A percentile compares a stretch with the other conserved stretches of the same genome.
Evolutionary conservation across 2,329 filamentous ascomycete genomes (phyloP).

Genomic region (Colletotrichum tamarilloi): DNA sequence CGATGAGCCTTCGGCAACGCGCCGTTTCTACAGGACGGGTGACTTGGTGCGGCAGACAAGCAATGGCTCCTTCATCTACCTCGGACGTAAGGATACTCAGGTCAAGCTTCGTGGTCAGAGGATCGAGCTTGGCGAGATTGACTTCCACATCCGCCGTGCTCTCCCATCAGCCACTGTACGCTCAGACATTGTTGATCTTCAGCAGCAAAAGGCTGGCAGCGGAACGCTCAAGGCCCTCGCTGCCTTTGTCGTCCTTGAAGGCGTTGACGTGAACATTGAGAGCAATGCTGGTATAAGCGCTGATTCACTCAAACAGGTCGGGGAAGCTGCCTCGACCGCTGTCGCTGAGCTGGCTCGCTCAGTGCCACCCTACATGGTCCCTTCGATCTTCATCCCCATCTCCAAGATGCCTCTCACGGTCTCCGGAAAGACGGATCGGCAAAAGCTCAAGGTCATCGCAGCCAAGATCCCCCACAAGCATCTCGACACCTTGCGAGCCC

Average conservation of each 20-base stretch:
- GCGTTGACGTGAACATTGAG: constrained; percentile 36
- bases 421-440: constrained; percentile 32
- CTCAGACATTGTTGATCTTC: not conserved
- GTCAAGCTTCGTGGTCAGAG: constrained; percentile 39
- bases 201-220: not conserved
- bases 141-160: constrained; percentile 9
- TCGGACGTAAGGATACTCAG: constrained; percentile 37
- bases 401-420: constrained; percentile 13
- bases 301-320: constrained; percentile 40
- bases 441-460: constrained; percentile 55
- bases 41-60: constrained; percentile 46
- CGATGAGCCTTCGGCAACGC: constrained; percentile 42
- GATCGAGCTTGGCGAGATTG: constrained; percentile 38
- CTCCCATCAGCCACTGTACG: not conserved
- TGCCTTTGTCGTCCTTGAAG: constrained; percentile 52
- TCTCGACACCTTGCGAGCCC: constrained; percentile 45
- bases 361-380: constrained; percentile 44
- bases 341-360: constrained; percentile 45
- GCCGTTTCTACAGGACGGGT: constrained; percentile 54
- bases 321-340: constrained; percentile 41
- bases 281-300: constrained; percentile 40
- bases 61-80: constrained; percentile 30
- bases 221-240: constrained; percentile 48
- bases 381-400: constrained; percentile 25
- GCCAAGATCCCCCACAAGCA: constrained; percentile 52